A percentile compares a stretch with the other conserved stretches of the same genome.
phyloP scores from a whole-genome alignment of 106 monocot genomes.

The Dioscorea zingiberensis region DNA sequence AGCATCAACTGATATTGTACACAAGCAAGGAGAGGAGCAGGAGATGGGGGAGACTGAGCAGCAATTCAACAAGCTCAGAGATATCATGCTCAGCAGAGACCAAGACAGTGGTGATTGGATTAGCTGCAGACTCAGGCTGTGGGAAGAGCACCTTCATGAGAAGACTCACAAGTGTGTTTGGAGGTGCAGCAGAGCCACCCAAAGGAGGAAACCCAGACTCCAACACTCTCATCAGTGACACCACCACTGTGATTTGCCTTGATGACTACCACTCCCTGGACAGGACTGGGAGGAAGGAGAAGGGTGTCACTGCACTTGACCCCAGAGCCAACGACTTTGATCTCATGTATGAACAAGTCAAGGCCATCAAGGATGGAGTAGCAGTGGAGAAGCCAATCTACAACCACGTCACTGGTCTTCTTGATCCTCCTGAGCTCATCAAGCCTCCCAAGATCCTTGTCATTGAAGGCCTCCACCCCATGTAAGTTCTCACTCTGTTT shows the following conservation, averaged over 20 bases:
- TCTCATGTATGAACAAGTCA: slow-evolving; percentile 97
- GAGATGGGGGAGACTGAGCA: not conserved
- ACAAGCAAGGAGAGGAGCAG: slow-evolving; percentile 8
- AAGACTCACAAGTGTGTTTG: slow-evolving; percentile 88
- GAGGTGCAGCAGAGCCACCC: slow-evolving; percentile 86
- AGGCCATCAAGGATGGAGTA: slow-evolving; percentile 74
- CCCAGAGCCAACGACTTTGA: slow-evolving; percentile 92
- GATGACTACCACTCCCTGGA: slow-evolving; percentile 96
- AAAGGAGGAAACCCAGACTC: slow-evolving; percentile 95
- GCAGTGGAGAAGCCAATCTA: slow-evolving; percentile 94
- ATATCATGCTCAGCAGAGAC: slow-evolving; percentile 52
- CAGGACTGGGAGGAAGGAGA: slow-evolving; percentile 86
- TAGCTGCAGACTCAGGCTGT: slow-evolving; percentile 96
- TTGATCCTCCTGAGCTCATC: slow-evolving; percentile 96
- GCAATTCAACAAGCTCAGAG: slow-evolving; percentile 1
- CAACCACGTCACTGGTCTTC: slow-evolving; percentile 86
- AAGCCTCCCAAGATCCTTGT: slow-evolving; percentile 94
- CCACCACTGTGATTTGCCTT: slow-evolving; percentile 91
- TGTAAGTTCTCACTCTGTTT: slow-evolving; percentile 17
- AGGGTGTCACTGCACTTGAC: slow-evolving; percentile 89
- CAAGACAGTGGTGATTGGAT: slow-evolving; percentile 87
- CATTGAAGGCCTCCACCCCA: slow-evolving; percentile 95
- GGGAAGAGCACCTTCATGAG: slow-evolving; percentile 99
- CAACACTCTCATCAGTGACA: slow-evolving; percentile 92
- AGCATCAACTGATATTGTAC: slow-evolving; percentile 38